Base-by-base conservation (phyloP, 2,329 filamentous ascomycete species). In the Aspergillus uvarum region DNA sequence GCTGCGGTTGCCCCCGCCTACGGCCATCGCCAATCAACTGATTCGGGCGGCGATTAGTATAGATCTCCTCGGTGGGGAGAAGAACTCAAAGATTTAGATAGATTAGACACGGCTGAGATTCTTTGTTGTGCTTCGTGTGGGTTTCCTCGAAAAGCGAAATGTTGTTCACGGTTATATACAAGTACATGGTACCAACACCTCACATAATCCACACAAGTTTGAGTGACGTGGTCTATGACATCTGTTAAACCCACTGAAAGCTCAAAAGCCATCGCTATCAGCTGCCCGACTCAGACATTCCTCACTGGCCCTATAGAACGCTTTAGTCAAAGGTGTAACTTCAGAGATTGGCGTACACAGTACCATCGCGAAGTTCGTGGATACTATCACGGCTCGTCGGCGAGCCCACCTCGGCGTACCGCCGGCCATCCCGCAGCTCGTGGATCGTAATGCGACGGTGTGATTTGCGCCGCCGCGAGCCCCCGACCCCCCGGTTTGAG, bases 11-110 rank as follows among this genome's bases (percentile, higher is more conserved):
- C 95, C 95, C 50, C 92, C 92, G 2, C 80, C 83, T 60, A 96
- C 92, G 38, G 94, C 95, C 1, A 98, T 99, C 82, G 95, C 95
- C 16, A 90, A 98, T 75, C 90, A 93, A 73, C 77, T 98, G 71
- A 87, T 99, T 68, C 83, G 81, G 55, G 91, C 92, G 1, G 92
- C 96, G 14, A 85, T 89, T 0, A 86, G 87, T 54, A 72, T 71
- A 56, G 92, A 92, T 0, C 95, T 90, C 73, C 79, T 90, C 61
- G 82, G 81, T 11, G 81, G 79, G 2, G 77, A 61, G 14, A 88
- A 85, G 74, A 84, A 84, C 10, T 85, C 75, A 53, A 77, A 73
- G 68, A 76, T 76, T 64, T 79, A 68, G 63, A 47, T 51, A 38
- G 51, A 6, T 8, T 51, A 12, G 12, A 32, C 14, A 19, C 5